A percentile compares a stretch with the other conserved stretches of the same genome.
phyloP scores from a whole-genome alignment of 1,139 yeast species.

The Geotrichum siamense region DNA sequence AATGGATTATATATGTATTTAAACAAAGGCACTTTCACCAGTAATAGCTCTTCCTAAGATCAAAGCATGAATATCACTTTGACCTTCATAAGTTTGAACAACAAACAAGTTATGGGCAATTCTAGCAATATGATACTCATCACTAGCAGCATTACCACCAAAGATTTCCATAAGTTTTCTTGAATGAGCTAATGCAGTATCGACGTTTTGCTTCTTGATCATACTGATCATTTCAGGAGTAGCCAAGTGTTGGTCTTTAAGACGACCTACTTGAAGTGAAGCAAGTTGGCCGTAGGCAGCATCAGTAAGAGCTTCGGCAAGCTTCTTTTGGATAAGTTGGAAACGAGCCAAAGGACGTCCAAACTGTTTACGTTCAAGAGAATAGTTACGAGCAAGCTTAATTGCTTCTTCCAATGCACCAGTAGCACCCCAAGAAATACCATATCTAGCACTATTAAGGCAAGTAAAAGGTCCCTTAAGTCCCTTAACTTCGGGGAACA shows the following conservation, averaged over 20 bases:
- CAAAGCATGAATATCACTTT: conserved; percentile 41
- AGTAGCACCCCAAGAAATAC: conserved; percentile 42
- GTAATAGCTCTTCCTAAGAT: conserved; percentile 41
- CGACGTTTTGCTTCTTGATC: conserved; percentile 42
- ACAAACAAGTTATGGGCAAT: conserved; percentile 41
- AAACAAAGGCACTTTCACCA: conserved; percentile 37
- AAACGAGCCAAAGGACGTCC: conserved; percentile 37
- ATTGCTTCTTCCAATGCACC: conserved; percentile 42
- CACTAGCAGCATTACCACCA: conserved; percentile 41
- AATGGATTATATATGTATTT: conserved; percentile 6
- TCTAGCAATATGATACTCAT: conserved; percentile 41
- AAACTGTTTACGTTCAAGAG: conserved; percentile 40
- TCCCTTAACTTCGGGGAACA: conserved; percentile 38
- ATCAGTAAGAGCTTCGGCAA: conserved; percentile 41
- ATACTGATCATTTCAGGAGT: conserved; percentile 41
- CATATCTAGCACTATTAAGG: conserved; percentile 40
- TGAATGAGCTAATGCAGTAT: conserved; percentile 36
- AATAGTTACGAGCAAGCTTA: conserved; percentile 35
- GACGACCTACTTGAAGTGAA: conserved; percentile 39
- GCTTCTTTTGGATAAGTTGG: conserved; percentile 40
- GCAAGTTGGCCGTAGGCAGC: conserved; percentile 38
- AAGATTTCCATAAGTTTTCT: conserved; percentile 40
- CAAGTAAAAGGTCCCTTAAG: conserved; percentile 43
- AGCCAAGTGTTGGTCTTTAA: conserved; percentile 36
- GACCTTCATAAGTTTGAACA: conserved; percentile 43